Percentiles rank a stretch among this genome's conserved stretches.
Evolutionary conservation across 2,329 filamentous ascomycete species (phyloP).

Genomic region (Hymenoscyphus linearis): DNA sequence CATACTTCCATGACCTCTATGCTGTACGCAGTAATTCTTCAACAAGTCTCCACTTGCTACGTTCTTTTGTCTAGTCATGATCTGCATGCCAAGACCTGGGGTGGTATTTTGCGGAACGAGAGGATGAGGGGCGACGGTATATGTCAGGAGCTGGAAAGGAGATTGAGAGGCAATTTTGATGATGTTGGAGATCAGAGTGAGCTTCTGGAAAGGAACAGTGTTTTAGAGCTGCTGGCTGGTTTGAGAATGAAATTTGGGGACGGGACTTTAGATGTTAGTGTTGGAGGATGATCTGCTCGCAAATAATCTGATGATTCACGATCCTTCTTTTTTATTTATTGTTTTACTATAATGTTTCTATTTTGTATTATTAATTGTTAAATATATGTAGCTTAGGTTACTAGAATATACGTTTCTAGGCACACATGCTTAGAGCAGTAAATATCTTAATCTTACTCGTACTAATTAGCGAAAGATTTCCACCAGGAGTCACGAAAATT

Average conservation of each 20-base stretch:
- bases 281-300: neutral
- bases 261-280: neutral
- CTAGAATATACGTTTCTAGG: neutral
- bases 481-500: too few species aligned
- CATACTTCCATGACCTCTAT: constrained; percentile 4
- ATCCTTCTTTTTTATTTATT: neutral
- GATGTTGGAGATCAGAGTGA: constrained; percentile 1
- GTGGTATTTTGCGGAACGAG: neutral
- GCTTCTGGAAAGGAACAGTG: constrained; percentile 1
- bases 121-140: neutral
- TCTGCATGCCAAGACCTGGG: neutral
- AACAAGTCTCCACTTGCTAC: constrained; percentile 3
- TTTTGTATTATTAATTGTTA: neutral
- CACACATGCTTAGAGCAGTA: too few species aligned
- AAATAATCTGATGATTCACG: neutral
- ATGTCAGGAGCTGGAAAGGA: constrained; percentile 1
- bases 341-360: neutral
- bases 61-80: neutral
- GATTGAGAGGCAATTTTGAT: neutral
- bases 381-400: neutral
- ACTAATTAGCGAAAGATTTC: too few species aligned
- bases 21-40: constrained; percentile 4
- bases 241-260: neutral
- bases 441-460: too few species aligned
- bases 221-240: neutral